These are phyloP conservation scores for Lojkania enalia DNA, from an alignment of 2,329 filamentous ascomycete genomes.

Conservation along the genomic window DNA sequence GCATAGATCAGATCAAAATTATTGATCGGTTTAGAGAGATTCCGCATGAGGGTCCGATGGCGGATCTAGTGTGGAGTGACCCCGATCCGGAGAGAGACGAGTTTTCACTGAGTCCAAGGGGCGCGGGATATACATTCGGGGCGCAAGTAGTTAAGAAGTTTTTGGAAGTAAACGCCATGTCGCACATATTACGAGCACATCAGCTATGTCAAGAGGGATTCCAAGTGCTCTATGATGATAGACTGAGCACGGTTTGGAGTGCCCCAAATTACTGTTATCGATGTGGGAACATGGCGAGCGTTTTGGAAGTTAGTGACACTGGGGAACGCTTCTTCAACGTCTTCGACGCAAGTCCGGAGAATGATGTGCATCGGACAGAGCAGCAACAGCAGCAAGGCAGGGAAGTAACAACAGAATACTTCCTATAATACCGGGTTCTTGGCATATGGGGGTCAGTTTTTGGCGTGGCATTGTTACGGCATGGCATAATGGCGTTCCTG, in stretches of 20 bases:
- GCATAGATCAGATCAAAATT: conserved; percentile 99
- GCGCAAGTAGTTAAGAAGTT: conserved; percentile 99
- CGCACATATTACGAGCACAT: conserved; percentile 95
- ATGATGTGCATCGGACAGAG: conserved; percentile 82
- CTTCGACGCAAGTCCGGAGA: conserved; percentile 94
- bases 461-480: too few species aligned
- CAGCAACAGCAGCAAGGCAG: conserved; percentile 77
- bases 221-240: conserved; percentile 94
- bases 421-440: too few species aligned
- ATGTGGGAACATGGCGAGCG: conserved; percentile 96
- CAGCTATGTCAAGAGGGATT: conserved; percentile 98
- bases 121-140: conserved; percentile 96
- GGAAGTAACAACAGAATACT: conserved; percentile 69
- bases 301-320: conserved; percentile 90
- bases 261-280: conserved; percentile 78
- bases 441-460: too few species aligned
- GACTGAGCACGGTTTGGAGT: conserved; percentile 95
- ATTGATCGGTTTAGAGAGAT: conserved; percentile 99
- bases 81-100: conserved; percentile 97
- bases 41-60: conserved; percentile 98
- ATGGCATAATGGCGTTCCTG: too few species aligned
- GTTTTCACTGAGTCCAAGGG: conserved; percentile 89
- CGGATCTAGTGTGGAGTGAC: conserved; percentile 98
- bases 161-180: conserved; percentile 95
- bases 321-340: conserved; percentile 97